Base-by-base conservation (phyloP, 805 yeast species). In the Zygoascus tannicola region DNA sequence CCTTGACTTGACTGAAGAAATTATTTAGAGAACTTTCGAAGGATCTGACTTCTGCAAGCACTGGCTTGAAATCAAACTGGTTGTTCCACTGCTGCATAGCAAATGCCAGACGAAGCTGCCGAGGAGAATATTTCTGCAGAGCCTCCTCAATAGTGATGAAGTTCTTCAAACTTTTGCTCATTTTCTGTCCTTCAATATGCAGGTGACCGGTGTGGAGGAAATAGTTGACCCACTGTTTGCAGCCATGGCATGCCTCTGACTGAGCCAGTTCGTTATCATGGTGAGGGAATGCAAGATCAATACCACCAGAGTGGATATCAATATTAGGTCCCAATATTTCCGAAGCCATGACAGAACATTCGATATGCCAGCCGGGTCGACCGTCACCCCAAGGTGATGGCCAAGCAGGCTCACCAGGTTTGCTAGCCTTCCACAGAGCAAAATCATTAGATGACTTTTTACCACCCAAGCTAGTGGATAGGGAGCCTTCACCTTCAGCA, bases 331-430 rank as follows among this genome's bases (percentile, higher is more conserved):
- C 97, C 32, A 84, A 73, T 38, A 88, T 74, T 53, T 87, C 94
- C 42, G 87, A 75, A 1, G 97, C 97, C 98, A 92, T 92, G 18
- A 92, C 98, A 5, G 97, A 87, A 73, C 98, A 92, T 67, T 92
- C 98, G 62, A 92, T 92, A 63, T 92, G 98, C 98, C 98, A 92
- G 3, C 98, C 98, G 12, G 98, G 98, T 63, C 98, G 81, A 43
- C 98, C 98, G 47, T 71, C 71, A 21, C 98, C 98, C 97, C 97
- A 92, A 22, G 90, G 88, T 2, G 96, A 85, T 4, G 72, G 75
- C 97, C 97, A 92, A 39, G 78, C 75, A 20, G 98, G 98, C 67
- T 92, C 98, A 55, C 98, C 98, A 5, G 95, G 90, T 61, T 92
- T 92, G 5, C 95, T 83, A 0, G 88, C 78, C 62, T 92, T 92